Base-by-base conservation (phyloP, 208 protist species). In the Crithidia bombi region DNA sequence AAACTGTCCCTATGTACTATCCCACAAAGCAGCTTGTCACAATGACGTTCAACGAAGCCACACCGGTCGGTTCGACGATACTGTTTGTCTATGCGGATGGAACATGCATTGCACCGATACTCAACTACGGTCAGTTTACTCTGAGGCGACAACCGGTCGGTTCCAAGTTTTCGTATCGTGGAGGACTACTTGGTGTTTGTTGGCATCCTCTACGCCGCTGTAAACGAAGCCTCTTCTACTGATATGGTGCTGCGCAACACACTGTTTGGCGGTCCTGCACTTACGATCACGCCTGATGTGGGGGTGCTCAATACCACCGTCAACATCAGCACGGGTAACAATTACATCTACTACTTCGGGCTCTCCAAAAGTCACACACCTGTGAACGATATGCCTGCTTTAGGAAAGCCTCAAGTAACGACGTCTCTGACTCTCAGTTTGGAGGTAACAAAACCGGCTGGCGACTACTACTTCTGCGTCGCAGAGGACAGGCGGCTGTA, bases 11-110 rank as follows among this genome's bases (percentile, higher is more conserved):
- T 1, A 52, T 54, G 44, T 25, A 21, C 38, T 65, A 65, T 33
- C 11, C 41, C 11, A 49, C 19, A 19, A 17, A 28, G n/a, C 23
- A 58, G 26, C 28, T 49, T 23, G 9, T 12, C 23, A 55, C 33
- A 5, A 5, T 65, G 59, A 65, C 59, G 11, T 65, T 65, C 21
- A 65, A 65, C 32, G 44, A 52, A 3, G 59, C 59, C 46, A 65
- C 59, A 39, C 59, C 59, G 25, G 44, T 65, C 4, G 59, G 59
- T 4, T 21, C 59, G 1, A 54, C n/a, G 9, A 51, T 65, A 25
- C 12, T 4, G 14, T 54, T 65, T 54, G 14, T 23, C n/a, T 54
- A 50, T n/a, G 38, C 43, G 6, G 59, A 65, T 32, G 59, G 44
- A 28, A 41, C 23, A 7, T 65, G 59, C 46, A 25, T n/a, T 6